Conservation (phyloP, 1,284 basidiomycete species). For the Ganoderma leucocontextum region DNA sequence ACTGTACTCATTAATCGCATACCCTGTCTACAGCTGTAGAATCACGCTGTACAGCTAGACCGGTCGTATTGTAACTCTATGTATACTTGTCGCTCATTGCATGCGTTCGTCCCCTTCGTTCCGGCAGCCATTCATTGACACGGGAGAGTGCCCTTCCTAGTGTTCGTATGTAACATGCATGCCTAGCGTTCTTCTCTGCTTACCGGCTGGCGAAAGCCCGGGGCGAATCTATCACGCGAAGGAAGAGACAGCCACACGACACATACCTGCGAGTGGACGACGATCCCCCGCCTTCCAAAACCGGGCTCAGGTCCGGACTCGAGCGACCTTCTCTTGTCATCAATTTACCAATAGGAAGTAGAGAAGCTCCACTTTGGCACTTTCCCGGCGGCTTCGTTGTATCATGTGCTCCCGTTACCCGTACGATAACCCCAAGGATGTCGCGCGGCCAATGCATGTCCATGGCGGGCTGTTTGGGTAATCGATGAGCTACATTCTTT, state of each 20-base stretch:
- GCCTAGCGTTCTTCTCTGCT: background rate
- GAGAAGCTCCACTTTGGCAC: background rate
- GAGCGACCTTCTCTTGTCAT: background rate
- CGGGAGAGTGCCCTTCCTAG: background rate
- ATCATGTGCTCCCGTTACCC: background rate
- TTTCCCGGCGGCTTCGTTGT: background rate
- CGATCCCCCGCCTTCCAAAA: slow-evolving; percentile 7
- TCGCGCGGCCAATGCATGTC: background rate
- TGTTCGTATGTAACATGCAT: background rate
- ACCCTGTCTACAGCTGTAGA: slow-evolving; percentile 6
- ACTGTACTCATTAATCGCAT: background rate
- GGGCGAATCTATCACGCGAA: background rate
- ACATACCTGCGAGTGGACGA: background rate
- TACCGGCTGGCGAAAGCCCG: background rate
- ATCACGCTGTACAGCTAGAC: background rate
- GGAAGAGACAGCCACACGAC: slow-evolving; percentile 1
- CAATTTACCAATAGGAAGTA: slow-evolving; percentile 3
- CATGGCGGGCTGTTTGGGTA: background rate
- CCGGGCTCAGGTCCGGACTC: background rate
- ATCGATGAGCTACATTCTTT: slow-evolving; percentile 10
- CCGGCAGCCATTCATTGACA: background rate
- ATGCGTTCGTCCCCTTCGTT: background rate
- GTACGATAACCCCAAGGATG: background rate
- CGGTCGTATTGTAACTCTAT: slow-evolving; percentile 1
- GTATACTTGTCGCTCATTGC: background rate